These are phyloP conservation scores for Puccinia hordei DNA, from an alignment of 1,284 basidiomycete genomes.

Conservation along the genomic window DNA sequence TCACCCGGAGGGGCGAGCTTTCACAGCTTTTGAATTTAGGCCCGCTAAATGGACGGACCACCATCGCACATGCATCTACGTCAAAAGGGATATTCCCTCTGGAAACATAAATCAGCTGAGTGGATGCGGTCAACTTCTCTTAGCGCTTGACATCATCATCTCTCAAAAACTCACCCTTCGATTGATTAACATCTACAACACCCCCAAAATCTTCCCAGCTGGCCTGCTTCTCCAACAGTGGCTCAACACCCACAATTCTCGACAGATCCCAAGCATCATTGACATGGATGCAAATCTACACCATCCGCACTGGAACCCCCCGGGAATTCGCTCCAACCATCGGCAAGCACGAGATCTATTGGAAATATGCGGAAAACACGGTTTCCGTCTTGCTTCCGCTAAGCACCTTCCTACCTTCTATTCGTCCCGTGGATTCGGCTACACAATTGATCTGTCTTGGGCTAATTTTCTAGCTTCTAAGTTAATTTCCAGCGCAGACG, in stretches of 20 bases:
- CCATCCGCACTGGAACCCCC: neutral
- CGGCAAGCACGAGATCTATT: neutral
- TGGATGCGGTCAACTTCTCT: neutral
- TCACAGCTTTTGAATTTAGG: neutral
- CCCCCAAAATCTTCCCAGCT: neutral
- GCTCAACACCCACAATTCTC: neutral
- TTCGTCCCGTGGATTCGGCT: neutral
- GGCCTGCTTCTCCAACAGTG: neutral
- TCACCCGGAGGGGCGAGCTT: neutral
- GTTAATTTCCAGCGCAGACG: neutral
- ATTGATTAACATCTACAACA: slow-evolving; percentile 1
- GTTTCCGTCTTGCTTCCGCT: neutral
- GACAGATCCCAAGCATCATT: neutral
- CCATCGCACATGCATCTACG: neutral
- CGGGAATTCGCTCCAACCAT: neutral
- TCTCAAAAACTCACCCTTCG: neutral
- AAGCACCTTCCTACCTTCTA: neutral
- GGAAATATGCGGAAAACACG: neutral
- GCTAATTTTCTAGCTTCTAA: neutral
- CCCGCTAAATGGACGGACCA: neutral
- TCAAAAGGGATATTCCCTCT: neutral
- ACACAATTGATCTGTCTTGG: neutral
- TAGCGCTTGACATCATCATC: neutral
- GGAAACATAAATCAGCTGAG: neutral
- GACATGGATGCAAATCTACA: slow-evolving; percentile 12